These are phyloP conservation scores for Solanum hybrid DNA, from an alignment of 305 asterid genomes.

Conservation along the genomic window DNA sequence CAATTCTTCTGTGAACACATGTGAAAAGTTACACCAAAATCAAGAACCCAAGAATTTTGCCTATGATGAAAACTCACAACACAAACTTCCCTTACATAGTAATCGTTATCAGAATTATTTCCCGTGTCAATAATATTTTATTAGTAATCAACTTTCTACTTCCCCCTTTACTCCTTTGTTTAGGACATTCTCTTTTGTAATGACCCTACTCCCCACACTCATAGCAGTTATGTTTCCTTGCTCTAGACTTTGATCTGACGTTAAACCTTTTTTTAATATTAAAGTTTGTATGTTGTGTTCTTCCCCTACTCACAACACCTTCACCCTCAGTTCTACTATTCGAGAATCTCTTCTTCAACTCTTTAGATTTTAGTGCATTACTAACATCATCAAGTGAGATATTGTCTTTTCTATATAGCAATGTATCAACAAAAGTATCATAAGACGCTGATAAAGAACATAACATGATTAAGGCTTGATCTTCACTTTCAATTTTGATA, in stretches of 20 bases:
- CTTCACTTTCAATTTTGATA: background rate
- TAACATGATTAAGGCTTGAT: background rate
- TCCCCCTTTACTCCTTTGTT: background rate
- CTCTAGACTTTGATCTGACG: background rate
- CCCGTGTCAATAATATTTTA: background rate
- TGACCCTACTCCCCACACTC: background rate
- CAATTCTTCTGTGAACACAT: background rate
- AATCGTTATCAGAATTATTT: background rate
- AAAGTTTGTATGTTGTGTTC: background rate
- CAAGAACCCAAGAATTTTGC: background rate
- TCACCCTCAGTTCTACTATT: background rate
- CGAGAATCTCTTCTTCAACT: background rate
- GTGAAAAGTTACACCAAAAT: background rate
- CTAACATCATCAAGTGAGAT: background rate
- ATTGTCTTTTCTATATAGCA: background rate
- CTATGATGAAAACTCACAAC: background rate
- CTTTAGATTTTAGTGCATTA: too few species aligned
- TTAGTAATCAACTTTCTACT: background rate
- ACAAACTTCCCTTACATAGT: background rate
- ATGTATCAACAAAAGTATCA: background rate
- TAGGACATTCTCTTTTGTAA: background rate
- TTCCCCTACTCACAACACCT: background rate
- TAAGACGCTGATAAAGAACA: background rate
- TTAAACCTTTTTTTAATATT: background rate
- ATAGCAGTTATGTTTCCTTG: background rate